These are phyloP conservation scores for Podaxis sp. DNA, from an alignment of 768 basidiomycete species.

Conservation along the genomic window DNA sequence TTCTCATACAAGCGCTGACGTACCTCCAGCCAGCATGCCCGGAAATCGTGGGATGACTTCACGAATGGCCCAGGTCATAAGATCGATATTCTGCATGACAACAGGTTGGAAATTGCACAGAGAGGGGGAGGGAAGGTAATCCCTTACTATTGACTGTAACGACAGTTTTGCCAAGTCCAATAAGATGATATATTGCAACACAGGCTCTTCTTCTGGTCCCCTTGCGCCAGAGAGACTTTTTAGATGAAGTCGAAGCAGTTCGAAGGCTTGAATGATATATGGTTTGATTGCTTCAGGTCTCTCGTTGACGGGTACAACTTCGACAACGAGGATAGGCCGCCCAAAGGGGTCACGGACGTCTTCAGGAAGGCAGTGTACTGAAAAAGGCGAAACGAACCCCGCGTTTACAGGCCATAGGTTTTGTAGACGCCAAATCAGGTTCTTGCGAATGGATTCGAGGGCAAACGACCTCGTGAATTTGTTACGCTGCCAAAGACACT, in stretches of 20 bases:
- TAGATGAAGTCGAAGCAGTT: slow-evolving; percentile 59
- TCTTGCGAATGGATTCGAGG: slow-evolving; percentile 55
- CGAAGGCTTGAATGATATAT: slow-evolving; percentile 49
- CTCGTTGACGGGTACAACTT: slow-evolving; percentile 41
- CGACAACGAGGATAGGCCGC: slow-evolving; percentile 62
- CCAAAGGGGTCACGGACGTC: slow-evolving; percentile 58
- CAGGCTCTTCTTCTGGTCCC: slow-evolving; percentile 31
- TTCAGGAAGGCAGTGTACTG: slow-evolving; percentile 55
- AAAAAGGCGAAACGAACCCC: slow-evolving; percentile 30
- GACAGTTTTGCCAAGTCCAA: slow-evolving; percentile 63
- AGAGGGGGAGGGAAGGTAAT: slow-evolving; percentile 8
- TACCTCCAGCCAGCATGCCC: slow-evolving; percentile 75
- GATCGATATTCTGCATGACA: slow-evolving; percentile 50
- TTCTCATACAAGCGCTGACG: slow-evolving; percentile 17
- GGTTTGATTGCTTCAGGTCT: slow-evolving; percentile 38
- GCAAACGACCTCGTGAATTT: slow-evolving; percentile 64
- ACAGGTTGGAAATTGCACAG: slow-evolving; percentile 5
- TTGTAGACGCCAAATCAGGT: slow-evolving; percentile 56
- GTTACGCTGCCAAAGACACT: slow-evolving; percentile 49
- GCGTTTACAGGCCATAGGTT: slow-evolving; percentile 37
- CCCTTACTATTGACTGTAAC: slow-evolving; percentile 56
- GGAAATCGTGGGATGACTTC: slow-evolving; percentile 73
- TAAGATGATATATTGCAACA: slow-evolving; percentile 66
- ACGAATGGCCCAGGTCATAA: slow-evolving; percentile 62
- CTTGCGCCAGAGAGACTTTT: slow-evolving; percentile 41